phyloP scores from a whole-genome alignment of 768 basidiomycete genomes.

The Botryobasidium botryosum region DNA sequence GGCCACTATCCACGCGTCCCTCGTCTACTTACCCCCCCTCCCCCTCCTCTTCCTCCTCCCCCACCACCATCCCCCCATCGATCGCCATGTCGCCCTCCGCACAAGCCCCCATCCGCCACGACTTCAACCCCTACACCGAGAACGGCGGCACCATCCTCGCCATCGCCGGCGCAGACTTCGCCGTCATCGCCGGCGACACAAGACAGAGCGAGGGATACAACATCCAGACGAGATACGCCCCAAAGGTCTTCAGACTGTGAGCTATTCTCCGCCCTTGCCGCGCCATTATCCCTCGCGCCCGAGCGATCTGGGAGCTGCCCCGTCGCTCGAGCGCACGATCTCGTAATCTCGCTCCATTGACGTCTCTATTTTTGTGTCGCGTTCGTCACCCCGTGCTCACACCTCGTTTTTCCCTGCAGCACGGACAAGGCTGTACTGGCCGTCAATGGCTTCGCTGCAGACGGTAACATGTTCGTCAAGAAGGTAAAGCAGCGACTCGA shows the following conservation, averaged over 20 bases:
- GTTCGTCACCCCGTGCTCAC: no score
- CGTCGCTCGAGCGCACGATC: no score
- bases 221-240: conserved; percentile 94
- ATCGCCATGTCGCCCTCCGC: conserved; percentile 5
- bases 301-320: no score
- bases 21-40: neutral
- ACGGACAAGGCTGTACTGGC: conserved; percentile 87
- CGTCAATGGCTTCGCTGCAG: conserved; percentile 93
- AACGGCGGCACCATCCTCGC: conserved; percentile 96
- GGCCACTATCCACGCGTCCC: no score
- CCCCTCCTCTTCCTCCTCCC: conserved; percentile 4
- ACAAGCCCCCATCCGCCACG: conserved; percentile 12
- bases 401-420: conserved; percentile 27
- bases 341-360: conserved; percentile 3
- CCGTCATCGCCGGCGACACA: conserved; percentile 92
- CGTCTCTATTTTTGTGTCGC: no score
- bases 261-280: no score
- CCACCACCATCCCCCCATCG: neutral
- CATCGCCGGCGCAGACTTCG: conserved; percentile 85
- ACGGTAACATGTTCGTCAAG: conserved; percentile 97
- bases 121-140: conserved; percentile 79
- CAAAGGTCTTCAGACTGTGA: conserved; percentile 87
- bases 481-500: conserved; percentile 88
- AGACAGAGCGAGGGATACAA: conserved; percentile 93
- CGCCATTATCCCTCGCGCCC: neutral